Evolutionary conservation across 2,329 filamentous ascomycete species (phyloP).

Genomic region (Phialophora expanda): DNA sequence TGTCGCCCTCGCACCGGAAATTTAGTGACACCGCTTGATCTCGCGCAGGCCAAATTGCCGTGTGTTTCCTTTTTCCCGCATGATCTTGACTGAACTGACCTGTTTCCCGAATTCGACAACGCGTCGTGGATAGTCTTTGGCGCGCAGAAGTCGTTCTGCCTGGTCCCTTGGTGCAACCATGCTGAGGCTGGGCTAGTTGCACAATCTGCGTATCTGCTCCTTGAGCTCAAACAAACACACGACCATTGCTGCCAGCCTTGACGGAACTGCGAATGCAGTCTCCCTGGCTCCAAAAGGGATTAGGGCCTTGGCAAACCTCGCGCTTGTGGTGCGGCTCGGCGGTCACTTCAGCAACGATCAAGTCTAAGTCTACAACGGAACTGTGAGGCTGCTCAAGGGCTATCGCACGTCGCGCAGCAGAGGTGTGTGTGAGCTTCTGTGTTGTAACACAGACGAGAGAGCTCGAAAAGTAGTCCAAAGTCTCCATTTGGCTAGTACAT

Average conservation of each 20-base stretch:
- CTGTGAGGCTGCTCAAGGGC: not conserved
- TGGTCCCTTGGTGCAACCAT: not conserved
- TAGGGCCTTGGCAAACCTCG: not conserved
- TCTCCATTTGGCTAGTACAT: not conserved
- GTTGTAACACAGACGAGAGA: not conserved
- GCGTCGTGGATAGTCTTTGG: not conserved
- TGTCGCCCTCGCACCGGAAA: conserved; percentile 19
- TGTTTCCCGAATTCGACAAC: not conserved
- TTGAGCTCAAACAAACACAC: not conserved
- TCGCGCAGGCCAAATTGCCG: not conserved
- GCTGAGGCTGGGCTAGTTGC: not conserved
- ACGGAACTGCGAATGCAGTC: not conserved
- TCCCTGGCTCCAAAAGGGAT: not conserved
- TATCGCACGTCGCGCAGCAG: not conserved
- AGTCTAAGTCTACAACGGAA: not conserved
- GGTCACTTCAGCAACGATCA: not conserved
- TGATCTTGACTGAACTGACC: not conserved
- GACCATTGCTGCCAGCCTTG: not conserved
- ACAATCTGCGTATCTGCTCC: not conserved
- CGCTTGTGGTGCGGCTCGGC: not conserved
- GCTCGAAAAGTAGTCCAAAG: not conserved
- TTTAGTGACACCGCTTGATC: conserved; percentile 25
- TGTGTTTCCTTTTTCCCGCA: not conserved
- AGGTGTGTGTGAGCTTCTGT: not conserved
- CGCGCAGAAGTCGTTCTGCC: not conserved